These are phyloP conservation scores for Neoscytalidium dimidiatum DNA, from an alignment of 2,329 filamentous ascomycete genomes.

Conservation along the genomic window DNA sequence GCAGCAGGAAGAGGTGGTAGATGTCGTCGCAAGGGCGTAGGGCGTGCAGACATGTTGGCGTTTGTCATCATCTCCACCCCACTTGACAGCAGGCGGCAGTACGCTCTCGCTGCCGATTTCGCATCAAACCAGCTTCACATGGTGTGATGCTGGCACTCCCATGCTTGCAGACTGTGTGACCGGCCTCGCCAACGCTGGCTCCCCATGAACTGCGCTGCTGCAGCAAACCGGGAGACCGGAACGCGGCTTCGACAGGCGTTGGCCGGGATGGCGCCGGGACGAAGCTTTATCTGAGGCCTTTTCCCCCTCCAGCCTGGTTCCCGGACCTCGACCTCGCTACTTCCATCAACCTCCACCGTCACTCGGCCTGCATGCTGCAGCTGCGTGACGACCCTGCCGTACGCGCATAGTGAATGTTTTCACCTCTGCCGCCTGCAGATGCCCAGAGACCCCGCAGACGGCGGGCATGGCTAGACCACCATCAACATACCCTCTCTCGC, in stretches of 20 bases:
- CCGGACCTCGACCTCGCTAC: background rate
- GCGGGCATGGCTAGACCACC: background rate
- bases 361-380: background rate
- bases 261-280: background rate
- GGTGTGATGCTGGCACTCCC: background rate
- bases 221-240: background rate
- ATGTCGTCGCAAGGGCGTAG: background rate
- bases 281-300: background rate
- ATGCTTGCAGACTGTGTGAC: background rate
- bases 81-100: background rate
- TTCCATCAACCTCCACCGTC: background rate
- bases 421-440: background rate
- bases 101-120: background rate
- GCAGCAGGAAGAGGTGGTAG: background rate
- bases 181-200: background rate
- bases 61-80: slow-evolving; percentile 6
- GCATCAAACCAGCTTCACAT: background rate
- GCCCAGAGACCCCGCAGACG: background rate
- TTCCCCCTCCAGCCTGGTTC: background rate
- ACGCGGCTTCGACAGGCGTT: background rate
- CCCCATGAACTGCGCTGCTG: background rate
- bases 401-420: background rate
- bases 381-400: background rate
- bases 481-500: background rate
- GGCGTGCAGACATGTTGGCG: background rate